Percentiles rank a stretch among this genome's conserved stretches.
Evolutionary conservation across 768 basidiomycete species (phyloP).

Genomic region (Boletus speciosus): DNA sequence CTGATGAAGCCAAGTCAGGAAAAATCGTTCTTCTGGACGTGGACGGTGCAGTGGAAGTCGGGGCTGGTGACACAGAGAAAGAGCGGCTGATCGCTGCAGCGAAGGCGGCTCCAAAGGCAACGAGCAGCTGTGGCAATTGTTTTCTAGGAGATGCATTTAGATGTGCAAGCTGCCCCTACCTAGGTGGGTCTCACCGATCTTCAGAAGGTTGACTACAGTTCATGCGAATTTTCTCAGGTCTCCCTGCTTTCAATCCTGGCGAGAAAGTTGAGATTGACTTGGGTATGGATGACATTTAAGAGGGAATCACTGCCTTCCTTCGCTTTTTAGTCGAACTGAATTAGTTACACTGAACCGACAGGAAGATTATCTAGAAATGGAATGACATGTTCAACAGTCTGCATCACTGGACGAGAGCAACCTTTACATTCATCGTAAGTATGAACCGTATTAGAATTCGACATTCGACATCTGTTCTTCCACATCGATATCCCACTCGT

Average conservation of each 20-base stretch:
- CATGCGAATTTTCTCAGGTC: slow-evolving; percentile 50
- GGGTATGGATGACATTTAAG: slow-evolving; percentile 83
- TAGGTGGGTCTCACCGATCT: slow-evolving; percentile 58
- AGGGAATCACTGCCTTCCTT: background rate
- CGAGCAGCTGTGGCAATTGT: slow-evolving; percentile 96
- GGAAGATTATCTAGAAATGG: background rate
- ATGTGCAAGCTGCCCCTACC: slow-evolving; percentile 93
- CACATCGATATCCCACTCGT: slow-evolving; percentile 24
- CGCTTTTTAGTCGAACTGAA: background rate
- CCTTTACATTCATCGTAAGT: background rate
- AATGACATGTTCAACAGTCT: background rate
- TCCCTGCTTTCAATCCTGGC: slow-evolving; percentile 97
- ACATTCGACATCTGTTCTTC: slow-evolving; percentile 2
- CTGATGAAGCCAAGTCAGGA: slow-evolving; percentile 62
- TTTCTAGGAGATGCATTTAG: slow-evolving; percentile 98
- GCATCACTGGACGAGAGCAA: background rate
- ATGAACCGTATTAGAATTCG: background rate
- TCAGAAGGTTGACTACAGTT: slow-evolving; percentile 7
- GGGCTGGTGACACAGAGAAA: slow-evolving; percentile 57
- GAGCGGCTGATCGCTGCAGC: slow-evolving; percentile 64
- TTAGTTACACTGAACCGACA: background rate
- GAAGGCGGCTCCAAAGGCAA: slow-evolving; percentile 76
- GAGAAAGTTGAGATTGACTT: slow-evolving; percentile 94
- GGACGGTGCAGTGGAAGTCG: slow-evolving; percentile 55
- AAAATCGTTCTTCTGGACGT: slow-evolving; percentile 67